A percentile compares a stretch with the other conserved stretches of the same genome.
phyloP scores from a whole-genome alignment of 768 basidiomycete genomes.

The Pholiota molesta region DNA sequence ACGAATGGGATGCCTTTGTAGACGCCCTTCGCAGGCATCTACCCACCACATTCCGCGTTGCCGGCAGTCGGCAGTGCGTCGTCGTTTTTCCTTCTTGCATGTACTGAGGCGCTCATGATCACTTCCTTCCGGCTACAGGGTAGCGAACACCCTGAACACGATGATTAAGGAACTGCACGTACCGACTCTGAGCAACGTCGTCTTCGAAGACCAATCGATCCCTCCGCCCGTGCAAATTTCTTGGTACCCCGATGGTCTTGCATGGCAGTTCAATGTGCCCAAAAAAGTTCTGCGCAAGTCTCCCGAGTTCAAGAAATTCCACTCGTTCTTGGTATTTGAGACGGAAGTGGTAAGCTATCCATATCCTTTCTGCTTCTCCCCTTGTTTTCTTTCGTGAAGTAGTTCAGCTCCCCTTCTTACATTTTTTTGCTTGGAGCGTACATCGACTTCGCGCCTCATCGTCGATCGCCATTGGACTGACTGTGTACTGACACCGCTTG shows the following conservation, averaged over 20 bases:
- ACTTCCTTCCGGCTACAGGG: slow-evolving; percentile 38
- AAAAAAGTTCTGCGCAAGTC: slow-evolving; percentile 85
- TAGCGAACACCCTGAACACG: slow-evolving; percentile 74
- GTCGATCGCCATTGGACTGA: no score
- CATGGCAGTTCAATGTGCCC: slow-evolving; percentile 94
- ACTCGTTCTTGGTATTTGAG: slow-evolving; percentile 95
- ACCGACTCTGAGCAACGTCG: slow-evolving; percentile 69
- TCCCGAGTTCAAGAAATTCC: slow-evolving; percentile 92
- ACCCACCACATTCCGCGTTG: slow-evolving; percentile 93
- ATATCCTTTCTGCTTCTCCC: neutral
- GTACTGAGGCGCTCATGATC: neutral
- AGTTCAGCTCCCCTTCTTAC: no score
- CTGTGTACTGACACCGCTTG: no score
- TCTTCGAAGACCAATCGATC: slow-evolving; percentile 75
- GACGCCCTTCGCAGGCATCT: slow-evolving; percentile 67
- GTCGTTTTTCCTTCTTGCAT: neutral
- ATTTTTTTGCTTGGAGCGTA: neutral
- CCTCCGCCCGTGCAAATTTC: slow-evolving; percentile 82
- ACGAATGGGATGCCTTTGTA: slow-evolving; percentile 81
- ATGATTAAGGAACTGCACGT: slow-evolving; percentile 80
- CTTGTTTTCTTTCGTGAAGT: no score
- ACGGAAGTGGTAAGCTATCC: slow-evolving; percentile 85
- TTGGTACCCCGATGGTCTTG: slow-evolving; percentile 95
- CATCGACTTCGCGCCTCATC: neutral
- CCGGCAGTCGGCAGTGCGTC: slow-evolving; percentile 79